A percentile compares a stretch with the other conserved stretches of the same genome.
Evolutionary conservation across 192 early-diverging fungal genomes (phyloP).

Genomic region (Funneliformis geosporum): DNA sequence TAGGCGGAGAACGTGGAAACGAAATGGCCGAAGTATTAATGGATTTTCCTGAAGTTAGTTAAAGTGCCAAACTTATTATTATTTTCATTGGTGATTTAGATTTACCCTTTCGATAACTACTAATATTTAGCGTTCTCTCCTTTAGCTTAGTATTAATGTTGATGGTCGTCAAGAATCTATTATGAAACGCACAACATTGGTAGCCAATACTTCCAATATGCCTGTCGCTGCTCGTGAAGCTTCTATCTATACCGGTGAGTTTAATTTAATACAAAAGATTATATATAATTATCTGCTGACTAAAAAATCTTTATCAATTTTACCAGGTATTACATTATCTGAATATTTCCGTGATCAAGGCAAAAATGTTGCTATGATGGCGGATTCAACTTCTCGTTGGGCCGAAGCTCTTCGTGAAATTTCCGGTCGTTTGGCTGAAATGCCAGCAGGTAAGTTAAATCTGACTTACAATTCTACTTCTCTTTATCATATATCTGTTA

Average conservation of each 20-base stretch:
- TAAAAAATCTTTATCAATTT: background rate
- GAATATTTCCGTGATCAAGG: constrained; percentile 99
- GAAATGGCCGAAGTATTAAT: constrained; percentile 99
- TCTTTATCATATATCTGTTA: background rate
- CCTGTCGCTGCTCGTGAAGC: constrained; percentile 99
- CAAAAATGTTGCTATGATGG: constrained; percentile 99
- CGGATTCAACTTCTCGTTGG: constrained; percentile 99
- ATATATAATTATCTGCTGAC: background rate
- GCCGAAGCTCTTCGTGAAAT: constrained; percentile 99
- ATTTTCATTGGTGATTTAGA: background rate
- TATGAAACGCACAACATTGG: constrained; percentile 99
- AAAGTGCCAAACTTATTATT: background rate
- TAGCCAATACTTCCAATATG: constrained; percentile 99
- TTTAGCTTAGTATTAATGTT: constrained; percentile 85
- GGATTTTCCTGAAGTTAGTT: constrained; percentile 88
- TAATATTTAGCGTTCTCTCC: background rate
- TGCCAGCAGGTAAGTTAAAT: constrained; percentile 78
- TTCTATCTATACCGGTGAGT: constrained; percentile 94
- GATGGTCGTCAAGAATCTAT: constrained; percentile 97
- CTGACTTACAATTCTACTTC: background rate
- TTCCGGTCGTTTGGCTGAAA: constrained; percentile 99
- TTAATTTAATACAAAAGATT: background rate
- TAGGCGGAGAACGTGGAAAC: constrained; percentile 92
- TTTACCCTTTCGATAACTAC: background rate
- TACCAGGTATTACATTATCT: constrained; percentile 82